Evolutionary conservation across 2,329 filamentous ascomycete species (phyloP).

Genomic region (Corynespora cassiicola): DNA sequence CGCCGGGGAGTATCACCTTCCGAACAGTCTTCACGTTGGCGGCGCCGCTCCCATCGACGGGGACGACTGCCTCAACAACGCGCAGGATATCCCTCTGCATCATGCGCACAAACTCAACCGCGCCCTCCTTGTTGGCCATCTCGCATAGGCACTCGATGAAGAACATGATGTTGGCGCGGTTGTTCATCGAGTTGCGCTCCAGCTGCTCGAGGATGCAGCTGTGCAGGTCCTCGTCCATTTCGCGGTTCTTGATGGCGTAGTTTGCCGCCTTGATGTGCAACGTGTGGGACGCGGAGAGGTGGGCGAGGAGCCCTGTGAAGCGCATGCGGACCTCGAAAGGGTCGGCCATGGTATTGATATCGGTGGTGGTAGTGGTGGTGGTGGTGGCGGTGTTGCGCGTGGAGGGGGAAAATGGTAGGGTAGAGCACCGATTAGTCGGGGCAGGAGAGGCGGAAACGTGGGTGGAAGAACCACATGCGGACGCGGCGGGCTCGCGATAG

Average conservation of each 20-base stretch:
- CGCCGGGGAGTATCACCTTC: conserved; percentile 62
- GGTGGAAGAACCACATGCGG: conserved; percentile 1
- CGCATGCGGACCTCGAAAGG: conserved; percentile 98
- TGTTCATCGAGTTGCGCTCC: conserved; percentile 95
- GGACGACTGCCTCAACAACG: conserved; percentile 90
- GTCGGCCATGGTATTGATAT: conserved; percentile 67
- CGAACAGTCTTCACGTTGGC: conserved; percentile 94
- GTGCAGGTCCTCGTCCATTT: conserved; percentile 96
- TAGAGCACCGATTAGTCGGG: too few relatives aligned
- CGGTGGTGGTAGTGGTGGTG: background rate
- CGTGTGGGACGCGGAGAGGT: conserved; percentile 87
- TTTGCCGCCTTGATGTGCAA: conserved; percentile 91
- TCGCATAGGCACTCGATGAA: conserved; percentile 97
- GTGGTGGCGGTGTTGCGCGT: background rate
- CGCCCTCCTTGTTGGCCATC: conserved; percentile 76
- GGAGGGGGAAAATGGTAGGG: background rate
- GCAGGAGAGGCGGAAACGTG: conserved; percentile 1
- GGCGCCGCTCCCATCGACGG: conserved; percentile 83
- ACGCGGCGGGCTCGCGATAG: background rate
- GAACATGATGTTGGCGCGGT: conserved; percentile 97
- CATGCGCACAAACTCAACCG: conserved; percentile 87
- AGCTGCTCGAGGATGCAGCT: conserved; percentile 97
- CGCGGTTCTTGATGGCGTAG: conserved; percentile 91
- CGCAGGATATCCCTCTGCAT: conserved; percentile 91
- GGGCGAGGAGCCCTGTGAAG: conserved; percentile 88